Conservation (phyloP, 305 asterid species). For the Withania somnifera region DNA sequence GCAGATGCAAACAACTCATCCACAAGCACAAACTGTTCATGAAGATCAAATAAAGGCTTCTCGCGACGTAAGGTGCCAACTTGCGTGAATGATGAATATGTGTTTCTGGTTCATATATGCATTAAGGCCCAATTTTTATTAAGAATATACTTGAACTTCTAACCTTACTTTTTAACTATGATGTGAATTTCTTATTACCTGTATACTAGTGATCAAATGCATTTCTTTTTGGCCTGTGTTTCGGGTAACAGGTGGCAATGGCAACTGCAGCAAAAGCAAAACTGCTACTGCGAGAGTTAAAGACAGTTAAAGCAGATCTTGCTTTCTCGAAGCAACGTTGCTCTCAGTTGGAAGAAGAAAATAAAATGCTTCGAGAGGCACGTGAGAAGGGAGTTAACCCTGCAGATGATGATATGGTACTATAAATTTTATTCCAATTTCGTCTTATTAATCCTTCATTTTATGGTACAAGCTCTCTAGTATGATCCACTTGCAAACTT, state of each 20-base stretch:
- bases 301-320: slow-evolving; percentile 85
- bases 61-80: slow-evolving; percentile 92
- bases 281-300: slow-evolving; percentile 76
- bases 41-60: slow-evolving; percentile 86
- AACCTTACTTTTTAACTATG: too few relatives aligned
- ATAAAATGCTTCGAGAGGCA: slow-evolving; percentile 64
- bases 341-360: slow-evolving; percentile 94
- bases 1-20: slow-evolving; percentile 16
- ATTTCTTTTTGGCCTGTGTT: slow-evolving; percentile 2
- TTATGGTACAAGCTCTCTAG: neutral
- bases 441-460: neutral
- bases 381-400: slow-evolving; percentile 62
- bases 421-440: neutral
- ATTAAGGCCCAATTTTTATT: neutral
- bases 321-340: slow-evolving; percentile 73
- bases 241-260: slow-evolving; percentile 66
- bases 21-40: slow-evolving; percentile 21
- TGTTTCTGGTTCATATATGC: neutral
- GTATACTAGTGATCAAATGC: slow-evolving; percentile 8
- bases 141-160: neutral
- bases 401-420: slow-evolving; percentile 90
- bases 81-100: slow-evolving; percentile 11
- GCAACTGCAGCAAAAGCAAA: slow-evolving; percentile 98
- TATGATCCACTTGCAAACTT: neutral
- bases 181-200: neutral